A percentile compares a stretch with the other conserved stretches of the same genome.
Conservation (phyloP, 257 asterid genomes). For the Echites panduratus region DNA sequence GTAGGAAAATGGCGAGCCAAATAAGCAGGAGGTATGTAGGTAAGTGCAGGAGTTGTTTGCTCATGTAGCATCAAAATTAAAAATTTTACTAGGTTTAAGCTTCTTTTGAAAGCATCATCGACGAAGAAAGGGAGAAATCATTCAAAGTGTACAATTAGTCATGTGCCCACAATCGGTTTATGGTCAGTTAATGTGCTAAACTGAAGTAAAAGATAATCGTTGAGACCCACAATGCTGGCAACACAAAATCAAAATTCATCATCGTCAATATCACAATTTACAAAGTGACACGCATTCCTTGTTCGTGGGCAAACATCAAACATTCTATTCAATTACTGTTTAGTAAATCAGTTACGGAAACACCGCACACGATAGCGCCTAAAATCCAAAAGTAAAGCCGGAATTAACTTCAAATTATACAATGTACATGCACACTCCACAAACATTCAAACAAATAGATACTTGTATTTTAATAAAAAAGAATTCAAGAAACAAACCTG, state of each 20-base stretch:
- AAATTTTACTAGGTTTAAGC: slow-evolving; percentile 24
- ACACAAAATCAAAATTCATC: background rate
- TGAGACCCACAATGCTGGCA: background rate
- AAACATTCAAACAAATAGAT: background rate
- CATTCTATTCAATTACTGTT: background rate
- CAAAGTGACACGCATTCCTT: background rate
- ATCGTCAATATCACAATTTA: background rate
- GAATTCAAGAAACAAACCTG: slow-evolving; percentile 33
- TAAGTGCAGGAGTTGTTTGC: slow-evolving; percentile 45
- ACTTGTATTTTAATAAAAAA: background rate
- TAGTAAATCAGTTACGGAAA: background rate
- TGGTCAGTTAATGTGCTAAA: background rate
- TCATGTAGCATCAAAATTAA: slow-evolving; percentile 66
- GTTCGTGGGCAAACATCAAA: background rate
- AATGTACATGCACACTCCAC: background rate
- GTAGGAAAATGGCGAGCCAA: slow-evolving; percentile 43
- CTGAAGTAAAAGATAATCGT: background rate
- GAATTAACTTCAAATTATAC: background rate
- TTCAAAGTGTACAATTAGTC: background rate
- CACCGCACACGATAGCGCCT: background rate
- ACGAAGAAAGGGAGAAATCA: background rate
- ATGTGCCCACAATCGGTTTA: background rate
- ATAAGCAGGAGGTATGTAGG: slow-evolving; percentile 40
- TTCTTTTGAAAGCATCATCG: background rate
- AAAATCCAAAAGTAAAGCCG: background rate